phyloP scores from a whole-genome alignment of 2,329 filamentous ascomycete species.

The Epichloe coenophiala region DNA sequence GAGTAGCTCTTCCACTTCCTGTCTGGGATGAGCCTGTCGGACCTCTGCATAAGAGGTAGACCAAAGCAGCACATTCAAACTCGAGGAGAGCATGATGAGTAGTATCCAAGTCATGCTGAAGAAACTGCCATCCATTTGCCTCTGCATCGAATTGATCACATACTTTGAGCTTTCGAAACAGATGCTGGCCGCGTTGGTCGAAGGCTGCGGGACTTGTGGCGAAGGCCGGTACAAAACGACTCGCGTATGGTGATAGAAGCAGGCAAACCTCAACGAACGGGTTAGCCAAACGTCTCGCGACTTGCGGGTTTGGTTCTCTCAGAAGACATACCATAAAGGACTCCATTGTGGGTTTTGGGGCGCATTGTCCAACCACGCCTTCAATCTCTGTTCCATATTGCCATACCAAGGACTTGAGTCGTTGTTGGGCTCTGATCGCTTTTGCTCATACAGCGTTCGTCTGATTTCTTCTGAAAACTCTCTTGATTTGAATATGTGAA shows the following conservation, averaged over 20 bases:
- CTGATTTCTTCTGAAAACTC: constrained; percentile 79
- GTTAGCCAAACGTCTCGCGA: not conserved
- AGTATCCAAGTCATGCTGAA: constrained; percentile 93
- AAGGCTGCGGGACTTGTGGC: constrained; percentile 80
- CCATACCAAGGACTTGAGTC: constrained; percentile 81
- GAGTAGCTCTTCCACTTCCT: constrained; percentile 65
- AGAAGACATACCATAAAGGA: constrained; percentile 55
- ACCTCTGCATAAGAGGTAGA: constrained; percentile 77
- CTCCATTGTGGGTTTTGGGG: constrained; percentile 61
- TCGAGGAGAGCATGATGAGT: constrained; percentile 77
- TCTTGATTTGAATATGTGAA: constrained; percentile 90
- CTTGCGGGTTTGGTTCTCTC: not conserved
- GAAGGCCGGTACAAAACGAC: constrained; percentile 82
- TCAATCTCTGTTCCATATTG: constrained; percentile 64
- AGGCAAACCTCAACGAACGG: constrained; percentile 37
- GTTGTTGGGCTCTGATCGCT: constrained; percentile 59
- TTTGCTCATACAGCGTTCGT: constrained; percentile 73
- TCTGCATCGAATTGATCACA: constrained; percentile 68
- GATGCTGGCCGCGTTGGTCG: constrained; percentile 58
- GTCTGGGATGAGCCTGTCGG: constrained; percentile 54
- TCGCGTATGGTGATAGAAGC: constrained; percentile 74
- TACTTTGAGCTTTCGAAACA: constrained; percentile 75
- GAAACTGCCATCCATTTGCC: constrained; percentile 61
- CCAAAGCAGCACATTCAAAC: constrained; percentile 86
- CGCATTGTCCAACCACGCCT: constrained; percentile 64